Base-by-base conservation (phyloP, 2,329 filamentous ascomycete genomes). In the Aspergillus thermomutatus region DNA sequence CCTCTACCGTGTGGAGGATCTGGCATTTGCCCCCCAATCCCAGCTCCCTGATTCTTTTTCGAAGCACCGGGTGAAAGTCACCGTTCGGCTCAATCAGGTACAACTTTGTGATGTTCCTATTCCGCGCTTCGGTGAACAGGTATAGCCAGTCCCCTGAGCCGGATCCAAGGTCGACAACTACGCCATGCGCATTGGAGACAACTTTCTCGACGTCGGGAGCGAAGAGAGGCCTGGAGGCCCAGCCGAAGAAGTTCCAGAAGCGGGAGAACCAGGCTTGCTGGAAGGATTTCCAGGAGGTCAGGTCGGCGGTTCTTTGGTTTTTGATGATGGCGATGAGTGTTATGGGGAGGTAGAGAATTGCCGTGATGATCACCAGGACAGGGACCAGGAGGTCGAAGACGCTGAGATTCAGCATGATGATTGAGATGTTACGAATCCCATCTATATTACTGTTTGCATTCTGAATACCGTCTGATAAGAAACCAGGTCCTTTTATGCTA, bases 61-160 rank as follows among this genome's bases (percentile, higher is more conserved):
- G 50, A n/a, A 56, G 49, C 31, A 25, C 27, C 3, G 26, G 43
- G 25, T 56, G 54, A 46, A 56, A 56, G n/a, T 52, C 21, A 2
- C 2, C 9, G n/a, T 56, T 56, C 31, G 54, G 54, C 45, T 56
- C 54, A 25, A 56, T 6, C 31, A 56, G 45, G 3, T 49, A 49
- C 17, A 56, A n/a, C 45, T 56, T 52, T 5, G 43, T 28, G 23
- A 56, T 49, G 25, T 45, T 49, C 1, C 27, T 34, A 6, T 56
- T 56, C 10, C 54, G 21, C 34, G 4, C 25, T 19, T 46, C 31
- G 1, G 54, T 28, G 45, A 56, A 56, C 17, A 56, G 43, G 26
- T 56, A 56, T 25, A 56, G 23, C 54, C 54, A 56, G 34, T 52
- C 54, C 3, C 54, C 54, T 10, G 54, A 52, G 17, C 54, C 54